These are phyloP conservation scores for Solanum dulcamara DNA, from an alignment of 257 asterid species.

Conservation along the genomic window DNA sequence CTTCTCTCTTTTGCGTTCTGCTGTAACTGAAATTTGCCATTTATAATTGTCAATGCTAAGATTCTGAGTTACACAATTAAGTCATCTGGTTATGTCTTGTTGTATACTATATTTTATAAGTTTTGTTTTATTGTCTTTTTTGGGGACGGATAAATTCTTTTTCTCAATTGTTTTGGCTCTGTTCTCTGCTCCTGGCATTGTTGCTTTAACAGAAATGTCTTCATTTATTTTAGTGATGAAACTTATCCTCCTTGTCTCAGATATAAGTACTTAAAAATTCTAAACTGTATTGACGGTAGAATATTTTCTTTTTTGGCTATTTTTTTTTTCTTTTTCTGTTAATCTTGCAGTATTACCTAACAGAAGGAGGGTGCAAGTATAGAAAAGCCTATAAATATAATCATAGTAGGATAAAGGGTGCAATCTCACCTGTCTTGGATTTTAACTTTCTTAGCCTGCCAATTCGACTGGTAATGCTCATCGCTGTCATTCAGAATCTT, in stretches of 20 bases:
- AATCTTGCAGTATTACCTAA: slow-evolving; percentile 57
- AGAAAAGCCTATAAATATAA: slow-evolving; percentile 53
- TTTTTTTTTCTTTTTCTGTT: background rate
- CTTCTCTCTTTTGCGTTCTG: background rate
- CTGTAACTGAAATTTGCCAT: background rate
- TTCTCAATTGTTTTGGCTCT: background rate
- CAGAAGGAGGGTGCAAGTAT: slow-evolving; percentile 67
- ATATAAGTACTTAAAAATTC: background rate
- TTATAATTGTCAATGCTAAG: background rate
- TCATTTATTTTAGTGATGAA: background rate
- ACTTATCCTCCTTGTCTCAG: background rate
- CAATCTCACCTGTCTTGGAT: slow-evolving; percentile 19
- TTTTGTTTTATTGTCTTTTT: background rate
- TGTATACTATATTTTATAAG: background rate
- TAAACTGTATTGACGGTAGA: background rate
- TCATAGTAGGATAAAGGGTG: slow-evolving; percentile 34
- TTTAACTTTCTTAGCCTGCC: slow-evolving; percentile 73
- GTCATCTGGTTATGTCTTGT: background rate
- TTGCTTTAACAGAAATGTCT: background rate
- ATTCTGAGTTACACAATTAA: background rate
- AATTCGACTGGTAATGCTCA: slow-evolving; percentile 43
- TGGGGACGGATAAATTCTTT: too few species aligned
- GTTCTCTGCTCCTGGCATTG: background rate
- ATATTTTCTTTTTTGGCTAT: background rate
- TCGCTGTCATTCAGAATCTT: background rate